Percentiles rank a stretch among this genome's conserved stretches.
Evolutionary conservation across 2,329 filamentous ascomycete species (phyloP).

Genomic region (Blumeria graminis): DNA sequence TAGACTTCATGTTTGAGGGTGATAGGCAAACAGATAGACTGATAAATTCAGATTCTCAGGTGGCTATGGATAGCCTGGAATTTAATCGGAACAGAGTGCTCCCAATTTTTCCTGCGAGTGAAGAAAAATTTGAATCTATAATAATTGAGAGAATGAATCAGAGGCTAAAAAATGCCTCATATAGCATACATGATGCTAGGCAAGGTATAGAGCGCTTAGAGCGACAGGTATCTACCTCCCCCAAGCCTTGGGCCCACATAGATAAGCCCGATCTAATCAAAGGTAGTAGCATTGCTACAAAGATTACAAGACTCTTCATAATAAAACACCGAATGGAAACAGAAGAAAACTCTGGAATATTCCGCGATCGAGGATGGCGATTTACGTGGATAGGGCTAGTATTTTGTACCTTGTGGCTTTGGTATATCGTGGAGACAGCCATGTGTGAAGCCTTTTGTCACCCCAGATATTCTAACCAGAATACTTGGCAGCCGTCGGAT

Average conservation of each 20-base stretch:
- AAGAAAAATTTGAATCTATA: slow-evolving; percentile 17
- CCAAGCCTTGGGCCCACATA: background rate
- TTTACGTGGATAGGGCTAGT: slow-evolving; percentile 12
- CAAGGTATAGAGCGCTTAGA: slow-evolving; percentile 34
- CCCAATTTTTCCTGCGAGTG: slow-evolving; percentile 9
- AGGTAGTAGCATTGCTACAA: slow-evolving; percentile 6
- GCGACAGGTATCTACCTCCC: slow-evolving; percentile 19
- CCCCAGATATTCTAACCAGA: slow-evolving; percentile 22
- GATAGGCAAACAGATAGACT: slow-evolving; percentile 2
- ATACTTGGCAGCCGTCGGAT: slow-evolving; percentile 30
- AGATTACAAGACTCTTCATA: slow-evolving; percentile 7
- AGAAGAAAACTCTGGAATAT: background rate
- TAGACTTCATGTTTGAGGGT: slow-evolving; percentile 9
- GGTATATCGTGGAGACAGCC: slow-evolving; percentile 28
- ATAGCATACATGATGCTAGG: slow-evolving; percentile 28
- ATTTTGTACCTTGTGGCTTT: slow-evolving; percentile 21
- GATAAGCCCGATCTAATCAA: too few relatives aligned
- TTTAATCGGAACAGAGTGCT: slow-evolving; percentile 7
- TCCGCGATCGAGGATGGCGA: slow-evolving; percentile 5
- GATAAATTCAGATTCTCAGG: background rate
- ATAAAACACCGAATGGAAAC: background rate
- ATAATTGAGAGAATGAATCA: slow-evolving; percentile 26
- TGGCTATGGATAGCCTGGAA: slow-evolving; percentile 6
- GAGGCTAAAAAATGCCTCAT: slow-evolving; percentile 25
- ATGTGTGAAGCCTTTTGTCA: slow-evolving; percentile 31